Evolutionary conservation across 345 rosid species (phyloP).

Genomic region (Microthlaspi erraticum): DNA sequence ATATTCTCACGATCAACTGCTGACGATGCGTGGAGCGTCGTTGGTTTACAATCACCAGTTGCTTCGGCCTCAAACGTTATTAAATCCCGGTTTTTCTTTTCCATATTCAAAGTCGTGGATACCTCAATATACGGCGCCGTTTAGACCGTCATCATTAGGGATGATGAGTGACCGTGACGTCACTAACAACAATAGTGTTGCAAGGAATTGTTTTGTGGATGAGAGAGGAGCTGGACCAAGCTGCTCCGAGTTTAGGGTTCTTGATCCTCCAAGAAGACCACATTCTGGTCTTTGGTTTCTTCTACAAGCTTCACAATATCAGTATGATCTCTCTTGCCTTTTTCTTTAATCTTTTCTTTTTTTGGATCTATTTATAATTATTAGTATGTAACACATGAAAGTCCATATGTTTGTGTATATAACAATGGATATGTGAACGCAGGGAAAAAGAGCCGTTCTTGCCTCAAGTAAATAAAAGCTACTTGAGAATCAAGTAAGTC

Average conservation of each 20-base stretch:
- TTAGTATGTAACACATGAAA: not conserved
- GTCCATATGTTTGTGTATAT: not conserved
- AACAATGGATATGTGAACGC: constrained; percentile 45
- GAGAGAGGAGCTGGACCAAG: constrained; percentile 62
- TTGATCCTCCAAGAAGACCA: constrained; percentile 79
- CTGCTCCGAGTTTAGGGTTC: constrained; percentile 67
- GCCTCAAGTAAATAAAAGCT: constrained; percentile 93
- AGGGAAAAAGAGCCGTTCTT: constrained; percentile 85
- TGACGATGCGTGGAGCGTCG: constrained; percentile 36
- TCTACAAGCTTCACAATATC: constrained; percentile 85
- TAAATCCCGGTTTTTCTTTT: constrained; percentile 20
- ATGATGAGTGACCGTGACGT: constrained; percentile 42
- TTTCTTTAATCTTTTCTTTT: not conserved
- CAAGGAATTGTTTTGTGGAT: constrained; percentile 22
- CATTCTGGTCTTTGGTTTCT: constrained; percentile 94
- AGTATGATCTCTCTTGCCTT: constrained; percentile 45
- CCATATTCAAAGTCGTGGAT: constrained; percentile 49
- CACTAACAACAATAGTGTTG: constrained; percentile 18
- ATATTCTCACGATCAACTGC: constrained; percentile 38
- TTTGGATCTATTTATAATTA: not conserved
- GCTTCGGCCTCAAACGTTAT: constrained; percentile 34
- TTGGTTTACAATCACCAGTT: constrained; percentile 39
- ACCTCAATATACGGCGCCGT: constrained; percentile 59
- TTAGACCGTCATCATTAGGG: constrained; percentile 50
- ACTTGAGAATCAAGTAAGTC: constrained; percentile 94